phyloP scores from a whole-genome alignment of 495 filamentous ascomycete genomes.

The Thermothielavioides terrestris region DNA sequence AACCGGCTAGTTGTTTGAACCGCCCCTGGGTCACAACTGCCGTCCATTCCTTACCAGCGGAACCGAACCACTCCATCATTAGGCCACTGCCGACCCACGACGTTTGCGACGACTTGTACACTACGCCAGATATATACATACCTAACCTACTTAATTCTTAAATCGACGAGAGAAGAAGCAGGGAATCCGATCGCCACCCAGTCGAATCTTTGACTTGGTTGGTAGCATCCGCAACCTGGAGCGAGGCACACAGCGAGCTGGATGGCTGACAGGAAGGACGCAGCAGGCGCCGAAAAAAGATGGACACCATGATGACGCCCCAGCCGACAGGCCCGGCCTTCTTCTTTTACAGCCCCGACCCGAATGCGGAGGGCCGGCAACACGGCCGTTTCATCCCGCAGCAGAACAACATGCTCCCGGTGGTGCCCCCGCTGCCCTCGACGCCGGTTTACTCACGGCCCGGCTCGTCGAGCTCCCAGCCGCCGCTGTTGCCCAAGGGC shows the following conservation, averaged over 20 bases:
- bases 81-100: slow-evolving; percentile 34
- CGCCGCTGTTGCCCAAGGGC: slow-evolving; percentile 52
- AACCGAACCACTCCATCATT: slow-evolving; percentile 44
- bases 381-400: slow-evolving; percentile 78
- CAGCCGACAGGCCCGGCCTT: slow-evolving; percentile 70
- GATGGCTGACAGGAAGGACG: slow-evolving; percentile 14
- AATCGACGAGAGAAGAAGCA: slow-evolving; percentile 14
- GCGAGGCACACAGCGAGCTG: not conserved
- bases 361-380: slow-evolving; percentile 63
- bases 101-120: slow-evolving; percentile 30
- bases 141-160: slow-evolving; percentile 43
- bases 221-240: slow-evolving; percentile 13
- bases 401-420: slow-evolving; percentile 49
- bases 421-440: slow-evolving; percentile 48
- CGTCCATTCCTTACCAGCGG: slow-evolving; percentile 40
- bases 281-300: slow-evolving; percentile 24
- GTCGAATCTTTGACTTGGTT: slow-evolving; percentile 14
- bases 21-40: slow-evolving; percentile 31
- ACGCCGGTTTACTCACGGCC: slow-evolving; percentile 69
- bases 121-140: slow-evolving; percentile 38
- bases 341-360: slow-evolving; percentile 85
- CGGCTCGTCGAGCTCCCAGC: slow-evolving; percentile 53
- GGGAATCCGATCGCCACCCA: slow-evolving; percentile 9
- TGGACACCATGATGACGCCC: slow-evolving; percentile 40
- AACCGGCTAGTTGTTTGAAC: slow-evolving; percentile 32